Percentiles rank a stretch among this genome's conserved stretches.
Conservation (phyloP, 2,329 filamentous ascomycete genomes). For the Penicillium sp. region DNA sequence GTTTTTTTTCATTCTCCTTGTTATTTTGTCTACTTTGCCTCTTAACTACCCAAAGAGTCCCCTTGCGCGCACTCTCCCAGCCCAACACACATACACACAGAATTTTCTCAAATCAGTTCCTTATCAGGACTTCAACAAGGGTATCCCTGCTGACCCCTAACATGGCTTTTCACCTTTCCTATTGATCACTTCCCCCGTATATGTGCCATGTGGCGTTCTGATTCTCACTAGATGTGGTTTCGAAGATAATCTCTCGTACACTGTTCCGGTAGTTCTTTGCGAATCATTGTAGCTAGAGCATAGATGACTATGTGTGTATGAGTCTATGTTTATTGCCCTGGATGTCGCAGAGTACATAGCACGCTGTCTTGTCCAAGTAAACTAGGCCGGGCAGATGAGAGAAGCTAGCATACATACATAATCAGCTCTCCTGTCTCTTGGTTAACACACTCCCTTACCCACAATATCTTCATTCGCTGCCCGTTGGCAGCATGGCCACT, state of each 20-base stretch:
- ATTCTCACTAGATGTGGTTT: conserved; percentile 26
- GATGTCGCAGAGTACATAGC: background rate
- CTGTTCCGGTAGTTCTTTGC: background rate
- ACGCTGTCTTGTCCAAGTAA: background rate
- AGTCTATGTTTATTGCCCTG: background rate
- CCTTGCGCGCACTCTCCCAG: conserved; percentile 31
- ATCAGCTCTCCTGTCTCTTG: background rate
- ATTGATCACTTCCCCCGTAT: conserved; percentile 15
- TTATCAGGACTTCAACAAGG: conserved; percentile 30
- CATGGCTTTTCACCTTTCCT: conserved; percentile 20
- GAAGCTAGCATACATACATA: background rate
- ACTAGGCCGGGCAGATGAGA: background rate
- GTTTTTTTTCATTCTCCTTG: conserved; percentile 30
- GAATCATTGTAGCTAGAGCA: background rate
- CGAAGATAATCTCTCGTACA: conserved; percentile 16
- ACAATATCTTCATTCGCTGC: background rate
- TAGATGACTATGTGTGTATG: background rate
- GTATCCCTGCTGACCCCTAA: conserved; percentile 23
- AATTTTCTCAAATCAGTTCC: conserved; percentile 28
- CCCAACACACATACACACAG: conserved; percentile 26
- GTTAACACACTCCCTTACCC: background rate
- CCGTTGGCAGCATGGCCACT: no score
- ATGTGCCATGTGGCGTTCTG: conserved; percentile 22
- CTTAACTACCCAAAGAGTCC: conserved; percentile 31
- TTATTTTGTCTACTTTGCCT: conserved; percentile 30